Conservation (phyloP, 176 grass and related monocot genomes). For the Zoysia japonica region DNA sequence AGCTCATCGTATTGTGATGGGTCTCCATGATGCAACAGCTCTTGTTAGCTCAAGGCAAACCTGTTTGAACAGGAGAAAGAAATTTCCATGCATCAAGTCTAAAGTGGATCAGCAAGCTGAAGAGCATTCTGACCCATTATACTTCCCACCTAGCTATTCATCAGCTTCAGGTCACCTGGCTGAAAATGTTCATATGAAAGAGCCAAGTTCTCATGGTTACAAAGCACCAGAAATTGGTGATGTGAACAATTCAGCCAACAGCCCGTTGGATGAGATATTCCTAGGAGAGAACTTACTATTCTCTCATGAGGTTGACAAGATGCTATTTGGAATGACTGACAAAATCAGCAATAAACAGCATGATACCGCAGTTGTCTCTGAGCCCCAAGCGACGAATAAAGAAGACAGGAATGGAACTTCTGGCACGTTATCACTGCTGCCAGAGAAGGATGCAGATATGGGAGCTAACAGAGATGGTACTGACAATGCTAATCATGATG, state of each 20-base stretch:
- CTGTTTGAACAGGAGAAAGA: conserved; percentile 19
- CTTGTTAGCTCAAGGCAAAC: conserved; percentile 19
- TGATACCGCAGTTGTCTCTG: conserved; percentile 20
- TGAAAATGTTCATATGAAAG: conserved; percentile 37
- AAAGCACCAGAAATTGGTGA: conserved; percentile 3
- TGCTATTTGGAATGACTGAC: conserved; percentile 45
- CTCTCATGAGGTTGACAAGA: conserved; percentile 36
- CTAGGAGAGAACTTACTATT: conserved; percentile 33
- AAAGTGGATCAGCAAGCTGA: conserved; percentile 18
- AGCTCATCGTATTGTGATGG: conserved; percentile 44
- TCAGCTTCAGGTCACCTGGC: conserved; percentile 5
- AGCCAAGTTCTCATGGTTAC: conserved; percentile 32
- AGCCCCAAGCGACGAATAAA: conserved; percentile 32
- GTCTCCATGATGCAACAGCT: conserved; percentile 41
- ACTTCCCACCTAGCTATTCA: conserved; percentile 37
- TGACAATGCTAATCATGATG: not conserved
- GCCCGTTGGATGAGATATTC: conserved; percentile 28
- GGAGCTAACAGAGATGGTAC: not conserved
- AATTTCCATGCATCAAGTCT: conserved; percentile 28
- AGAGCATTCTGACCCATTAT: conserved; percentile 33
- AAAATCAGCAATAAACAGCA: conserved; percentile 25
- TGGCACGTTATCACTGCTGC: conserved; percentile 22
- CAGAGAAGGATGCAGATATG: conserved; percentile 36
- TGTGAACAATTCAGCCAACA: conserved; percentile 20
- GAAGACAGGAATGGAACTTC: conserved; percentile 19